Base-by-base conservation (phyloP, 2,329 filamentous ascomycete species). In the Epichloe sibirici region DNA sequence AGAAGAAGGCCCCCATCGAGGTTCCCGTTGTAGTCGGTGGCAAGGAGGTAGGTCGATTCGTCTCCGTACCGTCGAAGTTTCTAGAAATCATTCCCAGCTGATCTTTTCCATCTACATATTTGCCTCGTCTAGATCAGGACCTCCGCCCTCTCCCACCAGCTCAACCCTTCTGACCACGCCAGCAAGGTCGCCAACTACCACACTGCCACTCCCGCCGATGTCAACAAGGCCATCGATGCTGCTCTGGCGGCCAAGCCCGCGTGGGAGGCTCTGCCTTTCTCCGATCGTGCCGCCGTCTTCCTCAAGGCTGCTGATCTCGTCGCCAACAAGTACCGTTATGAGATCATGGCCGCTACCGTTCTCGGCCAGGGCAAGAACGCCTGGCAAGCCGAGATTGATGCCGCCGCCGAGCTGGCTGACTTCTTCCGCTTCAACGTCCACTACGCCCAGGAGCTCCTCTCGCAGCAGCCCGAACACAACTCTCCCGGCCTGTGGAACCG, bases 361-460 rank as follows among this genome's bases (percentile, higher is more conserved):
- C 76, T 95, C 35, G 93, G 91, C 56, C 91, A 98, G 72, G 91
- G 93, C 63, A 97, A 97, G 81, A 97, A 96, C 68, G 89, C 88
- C 47, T 97, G 90, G 90, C 91, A 98, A 71, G 91, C 93, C n/a
- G 91, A 98, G 77, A 97, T 97, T 58, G 91, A 97, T 69, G 80
- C 90, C 40, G 91, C 91, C 17, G 91, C 91, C 8, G 93, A 98
- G 76, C 72, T 95, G 61, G 85, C 82, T 61, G 91, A 98, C 68
- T 97, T 97, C 71, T 74, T 97, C 66, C 82, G 90, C 65, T 95
- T 96, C 75, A 93, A 93, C 65, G 91, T 96, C 51, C 83, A 90
- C 68, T 96, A 93, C 65, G 91, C 91, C 31, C 85, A 95, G 71
- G 88, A 96, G 66, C 74, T 95, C 52, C 95, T 96, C 67, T 80